Evolutionary conservation across 495 filamentous ascomycete species (phyloP), one percentile per base, ranked within the genome.

Genomic region (Cercophora newfieldiana): DNA sequence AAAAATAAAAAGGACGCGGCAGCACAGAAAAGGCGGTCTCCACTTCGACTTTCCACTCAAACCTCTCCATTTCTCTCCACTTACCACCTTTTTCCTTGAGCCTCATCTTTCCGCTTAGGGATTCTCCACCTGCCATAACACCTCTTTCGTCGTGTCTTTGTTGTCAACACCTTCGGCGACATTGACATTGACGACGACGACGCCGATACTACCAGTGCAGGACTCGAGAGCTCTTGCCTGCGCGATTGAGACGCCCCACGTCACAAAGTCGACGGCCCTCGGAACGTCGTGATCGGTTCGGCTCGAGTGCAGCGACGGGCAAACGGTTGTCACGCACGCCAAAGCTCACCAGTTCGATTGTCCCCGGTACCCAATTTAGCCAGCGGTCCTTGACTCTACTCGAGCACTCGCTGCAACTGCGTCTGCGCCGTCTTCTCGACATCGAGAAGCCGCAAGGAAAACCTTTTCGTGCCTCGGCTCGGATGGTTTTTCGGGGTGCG

Each of bases 31-130:
- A 64, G 61, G 44, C 37, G 55, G 74, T 74, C 70, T 68, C 74
- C 74, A 74, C 72, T 68, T 66, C 53, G 63, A 73, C 67, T 70
- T 76, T 74, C 74, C 72, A 74, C 70, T 74, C 68, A 69, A 66
- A 68, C 70, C 64, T 71, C 64, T 68, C 65, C 70, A 73, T 75
- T 74, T 72, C 73, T 75, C 74, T 75, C 74, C 74, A 77, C 74
- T 74, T 67, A 63, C 65, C 69, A 63, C 71, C 69, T 70, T 74
- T 72, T 61, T 56, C 67, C 61, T 72, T 75, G 66, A 75, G 73
- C 74, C 74, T 77, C 73, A 75, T 68, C 69, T 71, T 74, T 67
- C 69, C 68, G 65, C 71, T 72, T 75, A 61, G 71, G 69, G 68
- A 55, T 70, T 72, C 69, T 71, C 71, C 73, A 75, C 69, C 61